These are phyloP conservation scores for Fusarium nurragi DNA, from an alignment of 2,329 filamentous ascomycete genomes.

Conservation along the genomic window DNA sequence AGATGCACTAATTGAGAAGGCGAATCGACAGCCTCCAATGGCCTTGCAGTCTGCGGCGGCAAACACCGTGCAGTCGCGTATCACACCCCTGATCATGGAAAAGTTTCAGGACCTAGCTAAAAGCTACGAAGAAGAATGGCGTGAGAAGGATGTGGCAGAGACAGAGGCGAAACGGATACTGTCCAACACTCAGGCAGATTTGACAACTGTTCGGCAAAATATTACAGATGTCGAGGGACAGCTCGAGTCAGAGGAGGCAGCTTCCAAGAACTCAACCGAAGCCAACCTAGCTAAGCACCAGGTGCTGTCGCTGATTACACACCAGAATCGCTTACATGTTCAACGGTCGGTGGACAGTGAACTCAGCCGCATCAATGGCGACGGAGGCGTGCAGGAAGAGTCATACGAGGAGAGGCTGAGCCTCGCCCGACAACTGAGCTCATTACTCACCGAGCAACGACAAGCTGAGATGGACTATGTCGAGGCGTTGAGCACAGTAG, in stretches of 20 bases:
- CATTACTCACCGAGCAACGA: constrained; percentile 67
- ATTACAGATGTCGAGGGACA: constrained; percentile 66
- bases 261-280: constrained; percentile 61
- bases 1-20: constrained; percentile 57
- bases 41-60: constrained; percentile 71
- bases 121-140: constrained; percentile 78
- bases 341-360: constrained; percentile 63
- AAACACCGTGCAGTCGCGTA: constrained; percentile 73
- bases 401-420: constrained; percentile 64
- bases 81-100: constrained; percentile 74
- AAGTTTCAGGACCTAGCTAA: constrained; percentile 76
- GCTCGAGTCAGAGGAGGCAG: constrained; percentile 65
- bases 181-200: constrained; percentile 73
- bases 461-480: constrained; percentile 74
- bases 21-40: constrained; percentile 53
- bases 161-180: constrained; percentile 73
- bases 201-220: constrained; percentile 68
- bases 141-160: constrained; percentile 76
- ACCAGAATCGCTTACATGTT: constrained; percentile 63
- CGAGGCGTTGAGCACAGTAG: constrained; percentile 72
- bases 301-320: constrained; percentile 59
- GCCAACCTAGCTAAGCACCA: constrained; percentile 60
- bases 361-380: constrained; percentile 61
- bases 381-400: constrained; percentile 53
- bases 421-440: constrained; percentile 66